phyloP scores from a whole-genome alignment of 495 filamentous ascomycete species.

The Aspergillus wentii region DNA sequence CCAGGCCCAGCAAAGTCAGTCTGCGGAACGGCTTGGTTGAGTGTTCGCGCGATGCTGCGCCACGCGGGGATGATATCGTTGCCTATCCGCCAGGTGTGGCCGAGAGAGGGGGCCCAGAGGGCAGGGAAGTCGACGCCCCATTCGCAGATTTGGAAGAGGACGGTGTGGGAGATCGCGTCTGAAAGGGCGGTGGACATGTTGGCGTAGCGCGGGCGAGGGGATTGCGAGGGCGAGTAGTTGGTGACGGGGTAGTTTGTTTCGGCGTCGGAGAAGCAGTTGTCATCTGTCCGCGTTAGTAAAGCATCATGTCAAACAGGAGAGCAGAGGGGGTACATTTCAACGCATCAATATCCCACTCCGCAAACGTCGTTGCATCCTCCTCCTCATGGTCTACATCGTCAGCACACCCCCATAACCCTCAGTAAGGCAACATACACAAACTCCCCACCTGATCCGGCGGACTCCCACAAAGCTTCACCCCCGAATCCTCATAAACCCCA shows the following conservation, averaged over 20 bases:
- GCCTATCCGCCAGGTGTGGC: slow-evolving; percentile 48
- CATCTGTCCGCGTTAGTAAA: slow-evolving; percentile 21
- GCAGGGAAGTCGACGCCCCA: slow-evolving; percentile 48
- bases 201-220: slow-evolving; percentile 21
- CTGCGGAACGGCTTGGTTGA: slow-evolving; percentile 44
- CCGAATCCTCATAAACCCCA: slow-evolving; percentile 52
- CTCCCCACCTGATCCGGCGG: slow-evolving; percentile 21
- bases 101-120: slow-evolving; percentile 41
- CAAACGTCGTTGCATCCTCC: slow-evolving; percentile 39
- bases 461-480: slow-evolving; percentile 27
- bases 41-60: slow-evolving; percentile 44
- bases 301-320: neutral
- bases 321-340: slow-evolving; percentile 30
- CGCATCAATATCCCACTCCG: slow-evolving; percentile 38
- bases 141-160: slow-evolving; percentile 49
- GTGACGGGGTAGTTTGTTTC: slow-evolving; percentile 28
- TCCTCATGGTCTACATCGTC: slow-evolving; percentile 33
- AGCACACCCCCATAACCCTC: no score
- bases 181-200: slow-evolving; percentile 28
- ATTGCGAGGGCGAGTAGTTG: slow-evolving; percentile 33
- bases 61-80: slow-evolving; percentile 52
- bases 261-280: slow-evolving; percentile 47
- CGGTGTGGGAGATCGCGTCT: slow-evolving; percentile 20
- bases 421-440: slow-evolving; percentile 26
- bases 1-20: slow-evolving; percentile 29